These are phyloP conservation scores for Cordyceps pruinosa DNA, from an alignment of 2,329 filamentous ascomycete genomes.

Conservation along the genomic window DNA sequence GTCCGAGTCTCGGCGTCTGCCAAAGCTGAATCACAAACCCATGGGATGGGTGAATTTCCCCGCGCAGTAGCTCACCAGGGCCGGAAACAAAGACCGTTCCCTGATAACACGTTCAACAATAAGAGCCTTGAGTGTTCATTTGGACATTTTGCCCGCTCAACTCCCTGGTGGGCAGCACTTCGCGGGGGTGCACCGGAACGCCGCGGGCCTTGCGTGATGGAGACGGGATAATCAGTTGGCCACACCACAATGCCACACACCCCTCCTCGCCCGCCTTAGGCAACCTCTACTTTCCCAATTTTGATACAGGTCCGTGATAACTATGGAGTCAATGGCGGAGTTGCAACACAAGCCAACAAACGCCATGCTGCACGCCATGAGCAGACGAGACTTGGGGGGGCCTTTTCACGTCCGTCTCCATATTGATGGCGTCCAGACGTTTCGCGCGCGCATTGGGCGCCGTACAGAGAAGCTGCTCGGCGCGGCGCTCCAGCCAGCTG, in stretches of 20 bases:
- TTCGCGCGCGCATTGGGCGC: too few species aligned
- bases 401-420: not conserved
- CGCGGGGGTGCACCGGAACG: not conserved
- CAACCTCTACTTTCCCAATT: constrained; percentile 10
- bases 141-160: not conserved
- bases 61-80: not conserved
- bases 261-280: not conserved
- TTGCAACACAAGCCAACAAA: not conserved
- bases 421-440: not conserved
- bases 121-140: not conserved
- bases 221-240: not conserved
- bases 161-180: not conserved
- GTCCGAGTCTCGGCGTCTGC: not conserved
- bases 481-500: not conserved
- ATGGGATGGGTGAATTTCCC: not conserved
- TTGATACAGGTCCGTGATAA: constrained; percentile 9
- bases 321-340: constrained; percentile 1
- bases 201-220: not conserved
- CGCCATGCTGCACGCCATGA: constrained; percentile 3
- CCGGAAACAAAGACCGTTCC: not conserved
- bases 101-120: not conserved
- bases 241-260: constrained; percentile 2
- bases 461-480: not conserved
- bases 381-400: not conserved
- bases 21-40: not conserved